A percentile compares a stretch with the other conserved stretches of the same genome.
phyloP scores from a whole-genome alignment of 192 early-diverging fungal species.

The Backusella liffmaniae region DNA sequence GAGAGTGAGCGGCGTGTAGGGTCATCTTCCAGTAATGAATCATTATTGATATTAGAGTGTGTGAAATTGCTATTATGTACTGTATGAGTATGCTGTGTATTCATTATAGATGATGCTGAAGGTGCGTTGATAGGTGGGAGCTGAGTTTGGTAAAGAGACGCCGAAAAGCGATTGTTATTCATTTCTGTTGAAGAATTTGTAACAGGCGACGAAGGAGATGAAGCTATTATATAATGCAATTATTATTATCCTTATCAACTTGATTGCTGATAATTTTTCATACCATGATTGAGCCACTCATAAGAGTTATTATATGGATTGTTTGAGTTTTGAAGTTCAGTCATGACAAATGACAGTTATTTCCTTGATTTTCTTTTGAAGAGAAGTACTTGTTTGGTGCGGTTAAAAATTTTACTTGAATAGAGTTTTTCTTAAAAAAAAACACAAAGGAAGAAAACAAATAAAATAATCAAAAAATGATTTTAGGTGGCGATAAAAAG shows the following conservation, averaged over 20 bases:
- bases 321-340: conserved; percentile 10
- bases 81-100: neutral
- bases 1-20: neutral
- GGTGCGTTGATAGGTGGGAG: conserved; percentile 16
- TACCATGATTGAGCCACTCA: conserved; percentile 3
- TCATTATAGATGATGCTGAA: neutral
- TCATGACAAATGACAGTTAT: neutral
- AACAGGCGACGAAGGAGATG: neutral
- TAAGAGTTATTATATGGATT: neutral
- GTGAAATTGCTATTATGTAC: neutral
- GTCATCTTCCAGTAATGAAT: neutral
- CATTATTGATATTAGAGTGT: neutral
- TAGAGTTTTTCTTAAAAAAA: neutral
- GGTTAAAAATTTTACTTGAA: neutral
- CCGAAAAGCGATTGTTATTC: neutral
- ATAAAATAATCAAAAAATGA: neutral
- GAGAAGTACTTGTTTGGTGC: neutral
- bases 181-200: neutral
- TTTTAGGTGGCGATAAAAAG: neutral
- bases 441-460: conserved; percentile 1
- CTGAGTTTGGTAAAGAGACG: neutral
- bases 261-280: neutral
- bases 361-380: neutral
- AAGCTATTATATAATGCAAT: neutral
- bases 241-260: neutral